Conservation (phyloP, 495 filamentous ascomycete genomes). For the Aspergillus nidulans region DNA sequence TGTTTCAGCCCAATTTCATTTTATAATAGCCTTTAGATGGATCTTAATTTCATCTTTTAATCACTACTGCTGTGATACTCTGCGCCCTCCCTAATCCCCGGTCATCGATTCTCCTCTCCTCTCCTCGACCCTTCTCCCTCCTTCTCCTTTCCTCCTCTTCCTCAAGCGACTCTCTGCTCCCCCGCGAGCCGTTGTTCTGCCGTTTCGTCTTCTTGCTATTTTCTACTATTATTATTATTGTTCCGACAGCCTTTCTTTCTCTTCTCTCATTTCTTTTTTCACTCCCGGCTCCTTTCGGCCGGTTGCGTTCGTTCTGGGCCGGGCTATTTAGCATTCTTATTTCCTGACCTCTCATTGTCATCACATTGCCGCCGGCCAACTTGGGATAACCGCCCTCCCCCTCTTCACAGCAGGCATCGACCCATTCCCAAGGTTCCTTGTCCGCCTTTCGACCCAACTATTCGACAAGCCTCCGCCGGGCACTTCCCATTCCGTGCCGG, state of each 20-base stretch:
- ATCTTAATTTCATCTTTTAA: not conserved
- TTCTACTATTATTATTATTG: too few species aligned
- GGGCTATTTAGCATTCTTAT: too few species aligned
- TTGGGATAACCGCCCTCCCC: slow-evolving; percentile 22
- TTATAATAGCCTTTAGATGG: not conserved
- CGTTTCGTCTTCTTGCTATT: slow-evolving; percentile 2
- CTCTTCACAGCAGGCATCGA: slow-evolving; percentile 8
- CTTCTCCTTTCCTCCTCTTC: slow-evolving; percentile 9
- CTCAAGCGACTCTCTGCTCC: not conserved
- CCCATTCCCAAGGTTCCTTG: slow-evolving; percentile 5
- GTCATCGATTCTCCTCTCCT: not conserved
- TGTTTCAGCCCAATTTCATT: slow-evolving; percentile 15
- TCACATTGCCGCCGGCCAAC: slow-evolving; percentile 30
- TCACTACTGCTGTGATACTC: not conserved
- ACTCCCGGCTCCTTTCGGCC: slow-evolving; percentile 12
- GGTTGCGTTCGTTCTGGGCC: slow-evolving; percentile 14
- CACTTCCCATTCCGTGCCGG: slow-evolving; percentile 6
- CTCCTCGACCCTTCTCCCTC: not conserved
- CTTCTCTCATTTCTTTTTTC: slow-evolving; percentile 10
- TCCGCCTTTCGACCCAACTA: slow-evolving; percentile 7
- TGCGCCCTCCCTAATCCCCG: not conserved
- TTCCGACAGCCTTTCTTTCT: too few species aligned
- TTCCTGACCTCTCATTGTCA: slow-evolving; percentile 25
- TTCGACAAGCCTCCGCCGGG: slow-evolving; percentile 2
- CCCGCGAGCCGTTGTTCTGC: slow-evolving; percentile 3